Evolutionary conservation across 2,329 filamentous ascomycete genomes (phyloP), one percentile per base, ranked within the genome.

Genomic region (Septoria petroselini): DNA sequence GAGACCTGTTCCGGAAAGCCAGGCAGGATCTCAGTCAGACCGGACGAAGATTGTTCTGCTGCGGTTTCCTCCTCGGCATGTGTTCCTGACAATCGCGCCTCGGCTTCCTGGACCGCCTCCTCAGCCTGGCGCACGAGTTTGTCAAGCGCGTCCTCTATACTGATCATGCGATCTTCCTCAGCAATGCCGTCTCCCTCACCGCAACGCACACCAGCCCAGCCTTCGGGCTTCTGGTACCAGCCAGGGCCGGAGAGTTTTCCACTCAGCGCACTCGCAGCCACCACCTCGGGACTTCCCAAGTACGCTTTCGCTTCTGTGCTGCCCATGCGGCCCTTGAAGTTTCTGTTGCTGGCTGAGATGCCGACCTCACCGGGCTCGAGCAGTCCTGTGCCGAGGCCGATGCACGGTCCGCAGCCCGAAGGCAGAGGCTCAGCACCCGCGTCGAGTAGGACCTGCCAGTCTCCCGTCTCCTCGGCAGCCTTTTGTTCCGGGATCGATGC

Each of bases 241-340:
- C 86, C 88, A 1, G 91, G 87, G 0, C 90, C 86, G 7, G 82
- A 74, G 29, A 91, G 89, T 53, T 78, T 78, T 9, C 87, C 87
- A 12, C 75, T 73, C 39, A 96, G 71, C 2, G 91, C 91, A 62
- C 88, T 94, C 6, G 93, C 91, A 3, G 91, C 91, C 0, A 97
- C 91, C 2, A 95, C 84, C 64, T 96, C 91, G 1, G 93, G 91
- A 58, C 86, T 91, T 4, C 85, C 86, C 1, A 96, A 82, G 66
- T 95, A 96, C 0, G 89, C 88, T 63, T 89, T 83, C 0, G 89
- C 87, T 4, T 87, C 81, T 2, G 79, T 82, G 11, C 80, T 84
- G 2, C 91, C 91, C 87, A 96, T 94, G 2, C 91, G 82, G 0
- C 90, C 91, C 70, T 91, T 90, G 76, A 91, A 96, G 69, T 95